Conservation (phyloP, 2,329 filamentous ascomycete genomes). For the Fulvia fulva region DNA sequence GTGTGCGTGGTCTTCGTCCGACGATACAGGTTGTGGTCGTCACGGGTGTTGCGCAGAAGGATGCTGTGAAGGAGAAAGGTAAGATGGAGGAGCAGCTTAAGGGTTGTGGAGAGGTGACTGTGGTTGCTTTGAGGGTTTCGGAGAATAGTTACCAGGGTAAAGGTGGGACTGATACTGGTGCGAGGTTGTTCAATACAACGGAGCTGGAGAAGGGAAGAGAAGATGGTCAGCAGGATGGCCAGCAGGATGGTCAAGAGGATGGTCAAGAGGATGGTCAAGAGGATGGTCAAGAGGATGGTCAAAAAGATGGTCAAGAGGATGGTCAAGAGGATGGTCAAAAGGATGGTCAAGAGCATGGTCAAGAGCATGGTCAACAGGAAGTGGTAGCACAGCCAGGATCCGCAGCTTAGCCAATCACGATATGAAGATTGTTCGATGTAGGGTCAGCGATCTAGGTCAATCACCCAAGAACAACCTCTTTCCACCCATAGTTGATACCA, state of each 20-base stretch:
- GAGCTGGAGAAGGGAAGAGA: conserved; percentile 31
- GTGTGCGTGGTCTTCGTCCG: conserved; percentile 41
- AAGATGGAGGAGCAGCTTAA: conserved; percentile 19
- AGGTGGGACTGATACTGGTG: conserved; percentile 55
- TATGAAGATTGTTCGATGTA: too few relatives aligned
- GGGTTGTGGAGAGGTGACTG: conserved; percentile 29
- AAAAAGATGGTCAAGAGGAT: too few relatives aligned
- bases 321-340: too few relatives aligned
- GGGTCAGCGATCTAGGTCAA: too few relatives aligned
- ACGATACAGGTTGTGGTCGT: conserved; percentile 51
- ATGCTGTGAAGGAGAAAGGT: conserved; percentile 26
- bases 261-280: neutral
- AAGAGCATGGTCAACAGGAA: too few relatives aligned
- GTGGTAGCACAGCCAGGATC: too few relatives aligned
- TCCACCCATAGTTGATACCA: neutral
- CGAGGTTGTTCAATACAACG: conserved; percentile 58
- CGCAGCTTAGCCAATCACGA: too few relatives aligned
- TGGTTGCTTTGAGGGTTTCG: conserved; percentile 55
- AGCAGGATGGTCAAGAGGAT: too few relatives aligned
- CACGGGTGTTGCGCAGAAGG: conserved; percentile 52
- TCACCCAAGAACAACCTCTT: neutral
- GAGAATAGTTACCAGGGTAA: conserved; percentile 54
- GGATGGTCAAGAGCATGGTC: too few relatives aligned
- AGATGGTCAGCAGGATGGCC: neutral
- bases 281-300: neutral